Evolutionary conservation across 192 early-diverging fungal species (phyloP).

Genomic region (Phycomyces blakesleeanus): DNA sequence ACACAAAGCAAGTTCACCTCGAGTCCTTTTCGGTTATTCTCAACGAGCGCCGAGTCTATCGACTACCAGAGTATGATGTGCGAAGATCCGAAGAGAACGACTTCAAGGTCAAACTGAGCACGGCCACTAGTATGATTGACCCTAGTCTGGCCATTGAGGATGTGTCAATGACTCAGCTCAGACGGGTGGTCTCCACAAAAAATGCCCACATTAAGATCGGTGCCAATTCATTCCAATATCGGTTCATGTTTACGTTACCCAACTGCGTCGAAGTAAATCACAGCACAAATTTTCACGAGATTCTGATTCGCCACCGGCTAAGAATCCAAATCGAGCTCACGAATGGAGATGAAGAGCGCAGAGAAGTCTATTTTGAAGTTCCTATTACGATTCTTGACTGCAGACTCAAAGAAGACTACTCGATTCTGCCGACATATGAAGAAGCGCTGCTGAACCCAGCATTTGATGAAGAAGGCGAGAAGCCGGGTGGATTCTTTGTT

Average conservation of each 20-base stretch:
- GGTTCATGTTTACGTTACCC: conserved; percentile 24
- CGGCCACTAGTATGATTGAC: conserved; percentile 5
- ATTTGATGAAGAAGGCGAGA: not conserved
- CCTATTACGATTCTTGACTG: conserved; percentile 27
- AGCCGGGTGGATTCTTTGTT: not conserved
- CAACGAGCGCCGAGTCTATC: conserved; percentile 20
- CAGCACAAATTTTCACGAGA: conserved; percentile 24
- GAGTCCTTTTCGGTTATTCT: conserved; percentile 25
- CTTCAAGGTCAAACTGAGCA: conserved; percentile 4
- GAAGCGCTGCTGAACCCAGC: conserved; percentile 1
- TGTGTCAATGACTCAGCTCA: conserved; percentile 11
- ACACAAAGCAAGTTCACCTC: conserved; percentile 18
- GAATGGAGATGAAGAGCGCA: not conserved
- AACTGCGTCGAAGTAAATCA: conserved; percentile 27
- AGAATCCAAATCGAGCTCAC: conserved; percentile 16
- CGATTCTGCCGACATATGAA: conserved; percentile 16
- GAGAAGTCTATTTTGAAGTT: conserved; percentile 5
- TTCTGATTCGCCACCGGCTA: conserved; percentile 21
- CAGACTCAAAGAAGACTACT: conserved; percentile 21
- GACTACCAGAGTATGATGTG: conserved; percentile 24
- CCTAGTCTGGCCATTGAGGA: not conserved
- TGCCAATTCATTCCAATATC: conserved; percentile 17
- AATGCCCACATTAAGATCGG: conserved; percentile 25
- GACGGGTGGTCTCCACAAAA: conserved; percentile 10
- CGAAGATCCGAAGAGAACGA: conserved; percentile 18